Evolutionary conservation across 2,329 filamentous ascomycete genomes (phyloP), one percentile per base, ranked within the genome.

Genomic region (Phoma herbarum): DNA sequence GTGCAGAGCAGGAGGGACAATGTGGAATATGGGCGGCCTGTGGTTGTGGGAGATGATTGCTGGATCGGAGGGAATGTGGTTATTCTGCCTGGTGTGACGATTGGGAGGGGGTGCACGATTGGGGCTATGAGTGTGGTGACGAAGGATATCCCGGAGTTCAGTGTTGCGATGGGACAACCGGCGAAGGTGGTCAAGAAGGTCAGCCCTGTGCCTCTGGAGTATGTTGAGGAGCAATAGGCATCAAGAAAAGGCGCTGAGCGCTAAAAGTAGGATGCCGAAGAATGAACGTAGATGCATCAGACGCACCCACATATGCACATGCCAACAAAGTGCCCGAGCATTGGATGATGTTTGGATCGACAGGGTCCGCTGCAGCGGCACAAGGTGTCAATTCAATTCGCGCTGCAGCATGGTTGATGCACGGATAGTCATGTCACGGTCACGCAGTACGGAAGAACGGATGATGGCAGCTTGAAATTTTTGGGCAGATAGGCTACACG

Each of bases 71-170:
- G 81, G 0, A 78, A 80, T 60, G 80, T 77, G 2, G 75, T 78
- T 1, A 85, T 96, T 18, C 79, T 93, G 42, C 87, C 91, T 0
- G 92, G 92, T 0, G 87, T 96, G 23, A 93, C 85, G 1, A 89
- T 96, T 63, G 92, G 93, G 0, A 82, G 84, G 53, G 92, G 92
- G 0, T 83, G 81, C 4, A 90, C 88, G 0, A 83, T 96, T 60
- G 93, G 91, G 1, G 92, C 93, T 1, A 91, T 90, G 1, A 92
- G 89, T 72, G 90, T 96, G 4, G 92, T 96, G 23, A 95, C 91
- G 2, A 95, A 89, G 78, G 82, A 89, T 74, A 84, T 91, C n/a
- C 83, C 86, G 4, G 82, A 85, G 8, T 87, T 85, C 60, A 82
- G 82, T 25, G 82, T 88, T 9, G 87, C 86, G 0, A 88, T 81